Conservation (phyloP, 371 early-diverging fungal genomes). For the Batkoa obscura region DNA sequence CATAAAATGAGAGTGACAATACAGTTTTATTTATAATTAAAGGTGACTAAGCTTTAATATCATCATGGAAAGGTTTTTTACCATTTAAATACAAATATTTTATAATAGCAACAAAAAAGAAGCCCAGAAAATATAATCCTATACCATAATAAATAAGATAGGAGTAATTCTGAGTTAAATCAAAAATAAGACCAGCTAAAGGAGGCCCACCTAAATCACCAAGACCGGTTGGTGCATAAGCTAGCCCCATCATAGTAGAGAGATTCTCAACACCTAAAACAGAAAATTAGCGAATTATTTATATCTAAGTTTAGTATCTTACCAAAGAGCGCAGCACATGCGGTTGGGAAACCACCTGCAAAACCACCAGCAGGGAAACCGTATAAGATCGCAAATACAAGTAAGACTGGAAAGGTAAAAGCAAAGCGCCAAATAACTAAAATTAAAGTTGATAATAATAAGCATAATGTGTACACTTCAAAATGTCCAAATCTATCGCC, state of each 20-base stretch:
- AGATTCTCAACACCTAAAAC: neutral
- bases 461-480: slow-evolving; percentile 21
- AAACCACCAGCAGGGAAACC: slow-evolving; percentile 38
- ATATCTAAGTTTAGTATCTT: neutral
- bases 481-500: slow-evolving; percentile 34
- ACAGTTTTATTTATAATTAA: too few species aligned
- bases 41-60: too few species aligned
- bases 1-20: too few species aligned
- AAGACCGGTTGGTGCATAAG: neutral
- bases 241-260: slow-evolving; percentile 1
- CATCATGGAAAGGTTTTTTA: too few species aligned
- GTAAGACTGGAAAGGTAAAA: slow-evolving; percentile 17
- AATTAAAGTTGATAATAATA: slow-evolving; percentile 17
- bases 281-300: too few species aligned
- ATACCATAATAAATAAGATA: neutral
- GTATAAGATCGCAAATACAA: slow-evolving; percentile 29
- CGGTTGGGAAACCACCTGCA: slow-evolving; percentile 21
- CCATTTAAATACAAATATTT: too few species aligned
- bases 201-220: neutral
- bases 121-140: neutral
- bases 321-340: slow-evolving; percentile 22
- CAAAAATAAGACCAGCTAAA: neutral
- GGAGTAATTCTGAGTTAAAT: neutral
- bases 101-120: neutral
- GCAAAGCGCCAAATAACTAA: slow-evolving; percentile 41